A percentile compares a stretch with the other conserved stretches of the same genome.
phyloP scores from a whole-genome alignment of 768 basidiomycete genomes.

The Lyophyllum atratum region DNA sequence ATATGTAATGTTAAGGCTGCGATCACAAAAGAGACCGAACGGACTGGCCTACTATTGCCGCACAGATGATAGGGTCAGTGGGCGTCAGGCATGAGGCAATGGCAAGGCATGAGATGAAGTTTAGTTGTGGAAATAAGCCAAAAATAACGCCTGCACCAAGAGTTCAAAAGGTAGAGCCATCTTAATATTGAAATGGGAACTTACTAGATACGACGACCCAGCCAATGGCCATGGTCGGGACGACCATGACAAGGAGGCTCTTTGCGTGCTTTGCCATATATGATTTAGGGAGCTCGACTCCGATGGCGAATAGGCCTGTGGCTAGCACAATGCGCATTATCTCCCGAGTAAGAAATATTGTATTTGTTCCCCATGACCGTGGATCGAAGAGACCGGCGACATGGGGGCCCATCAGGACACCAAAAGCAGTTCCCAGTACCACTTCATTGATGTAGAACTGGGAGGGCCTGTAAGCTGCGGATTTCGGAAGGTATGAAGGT shows the following conservation, averaged over 20 bases:
- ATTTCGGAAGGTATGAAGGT: background rate
- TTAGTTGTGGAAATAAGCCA: conserved; percentile 69
- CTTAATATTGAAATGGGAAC: conserved; percentile 12
- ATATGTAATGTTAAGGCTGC: background rate
- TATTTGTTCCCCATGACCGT: conserved; percentile 58
- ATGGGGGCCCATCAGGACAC: conserved; percentile 71
- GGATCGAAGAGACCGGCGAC: conserved; percentile 75
- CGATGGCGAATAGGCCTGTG: conserved; percentile 91
- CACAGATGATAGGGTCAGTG: conserved; percentile 93
- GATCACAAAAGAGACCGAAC: background rate
- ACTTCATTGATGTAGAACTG: conserved; percentile 93
- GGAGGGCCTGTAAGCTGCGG: background rate
- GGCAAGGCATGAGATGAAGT: conserved; percentile 75
- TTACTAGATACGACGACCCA: conserved; percentile 77
- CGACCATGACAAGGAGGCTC: conserved; percentile 67
- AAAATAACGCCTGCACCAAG: conserved; percentile 57
- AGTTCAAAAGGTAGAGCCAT: background rate
- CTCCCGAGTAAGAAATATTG: conserved; percentile 60
- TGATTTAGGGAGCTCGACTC: conserved; percentile 85
- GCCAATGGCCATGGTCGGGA: conserved; percentile 84
- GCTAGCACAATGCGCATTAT: conserved; percentile 64
- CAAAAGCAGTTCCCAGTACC: conserved; percentile 80
- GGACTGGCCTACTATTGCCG: conserved; percentile 69
- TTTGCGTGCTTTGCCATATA: conserved; percentile 84
- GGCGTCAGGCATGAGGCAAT: conserved; percentile 91